These are phyloP conservation scores for Neoscytalidium dimidiatum DNA, from an alignment of 2,329 filamentous ascomycete species.

Conservation along the genomic window DNA sequence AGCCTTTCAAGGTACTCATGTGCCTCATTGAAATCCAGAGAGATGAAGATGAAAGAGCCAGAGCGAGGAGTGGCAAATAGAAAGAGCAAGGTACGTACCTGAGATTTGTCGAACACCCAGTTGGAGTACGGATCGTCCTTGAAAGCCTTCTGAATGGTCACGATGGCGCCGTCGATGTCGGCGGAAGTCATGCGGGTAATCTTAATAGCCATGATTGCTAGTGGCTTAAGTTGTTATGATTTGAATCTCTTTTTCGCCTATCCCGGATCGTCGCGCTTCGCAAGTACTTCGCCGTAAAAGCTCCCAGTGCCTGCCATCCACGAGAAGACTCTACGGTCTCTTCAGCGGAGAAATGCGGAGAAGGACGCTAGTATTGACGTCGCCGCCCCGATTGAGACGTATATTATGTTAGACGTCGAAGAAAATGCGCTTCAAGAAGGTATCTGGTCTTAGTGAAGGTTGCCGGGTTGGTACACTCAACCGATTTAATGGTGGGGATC, in stretches of 20 bases:
- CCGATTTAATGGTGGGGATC: too few relatives aligned
- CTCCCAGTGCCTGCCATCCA: neutral
- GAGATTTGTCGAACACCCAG: conserved; percentile 64
- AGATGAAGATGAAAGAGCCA: too few relatives aligned
- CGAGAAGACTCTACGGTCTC: neutral
- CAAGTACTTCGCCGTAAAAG: neutral
- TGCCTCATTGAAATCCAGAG: too few relatives aligned
- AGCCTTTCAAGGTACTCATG: too few relatives aligned
- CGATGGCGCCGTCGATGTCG: conserved; percentile 66
- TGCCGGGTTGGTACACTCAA: too few relatives aligned
- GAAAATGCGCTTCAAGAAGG: too few relatives aligned
- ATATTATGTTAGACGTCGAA: too few relatives aligned
- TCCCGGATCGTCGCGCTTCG: neutral
- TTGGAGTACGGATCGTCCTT: conserved; percentile 66
- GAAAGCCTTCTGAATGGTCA: conserved; percentile 68
- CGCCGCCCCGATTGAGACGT: too few relatives aligned
- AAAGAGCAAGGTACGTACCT: conserved; percentile 41
- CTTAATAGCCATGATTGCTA: conserved; percentile 47
- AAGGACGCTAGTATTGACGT: too few relatives aligned
- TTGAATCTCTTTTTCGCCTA: neutral
- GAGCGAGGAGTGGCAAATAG: too few relatives aligned
- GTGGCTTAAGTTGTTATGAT: neutral
- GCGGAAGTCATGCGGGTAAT: conserved; percentile 57
- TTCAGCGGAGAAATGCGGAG: neutral
- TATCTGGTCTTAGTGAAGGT: too few relatives aligned